Conservation (phyloP, 2,329 filamentous ascomycete genomes). For the Diaporthe sp. region DNA sequence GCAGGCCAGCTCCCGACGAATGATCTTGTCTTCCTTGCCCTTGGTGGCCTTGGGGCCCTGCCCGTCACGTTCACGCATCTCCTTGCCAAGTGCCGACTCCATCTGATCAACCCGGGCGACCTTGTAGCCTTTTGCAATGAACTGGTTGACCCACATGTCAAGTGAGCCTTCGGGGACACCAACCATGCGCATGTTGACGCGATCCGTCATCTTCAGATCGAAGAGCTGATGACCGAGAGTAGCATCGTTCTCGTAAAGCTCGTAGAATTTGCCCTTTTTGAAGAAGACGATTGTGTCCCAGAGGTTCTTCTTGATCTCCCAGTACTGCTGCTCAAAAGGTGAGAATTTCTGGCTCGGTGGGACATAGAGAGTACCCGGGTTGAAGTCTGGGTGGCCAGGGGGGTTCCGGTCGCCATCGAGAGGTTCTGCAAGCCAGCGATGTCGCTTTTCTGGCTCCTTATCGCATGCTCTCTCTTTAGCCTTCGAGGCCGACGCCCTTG, state of each 20-base stretch:
- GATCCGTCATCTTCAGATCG: slow-evolving; percentile 95
- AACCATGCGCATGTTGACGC: slow-evolving; percentile 99
- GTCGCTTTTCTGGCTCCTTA: slow-evolving; percentile 85
- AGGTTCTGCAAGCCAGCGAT: slow-evolving; percentile 89
- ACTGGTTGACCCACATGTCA: slow-evolving; percentile 98
- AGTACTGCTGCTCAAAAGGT: slow-evolving; percentile 97
- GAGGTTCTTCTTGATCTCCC: slow-evolving; percentile 98
- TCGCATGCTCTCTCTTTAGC: slow-evolving; percentile 77
- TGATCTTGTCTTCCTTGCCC: slow-evolving; percentile 90
- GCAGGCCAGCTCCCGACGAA: slow-evolving; percentile 88
- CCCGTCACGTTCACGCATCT: slow-evolving; percentile 94
- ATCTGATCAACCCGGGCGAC: slow-evolving; percentile 97
- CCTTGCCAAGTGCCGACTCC: slow-evolving; percentile 94
- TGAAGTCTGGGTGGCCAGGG: slow-evolving; percentile 85
- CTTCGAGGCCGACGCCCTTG: slow-evolving; percentile 46
- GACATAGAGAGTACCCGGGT: slow-evolving; percentile 90
- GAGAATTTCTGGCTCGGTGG: slow-evolving; percentile 87
- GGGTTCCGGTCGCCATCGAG: slow-evolving; percentile 86
- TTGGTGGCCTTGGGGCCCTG: slow-evolving; percentile 59
- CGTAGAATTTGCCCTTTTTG: slow-evolving; percentile 99
- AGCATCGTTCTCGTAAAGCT: slow-evolving; percentile 97
- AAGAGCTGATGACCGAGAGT: slow-evolving; percentile 97
- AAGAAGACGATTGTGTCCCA: slow-evolving; percentile 99
- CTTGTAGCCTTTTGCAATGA: slow-evolving; percentile 97
- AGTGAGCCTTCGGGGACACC: slow-evolving; percentile 95